A percentile compares a stretch with the other conserved stretches of the same genome.
phyloP scores from a whole-genome alignment of 495 filamentous ascomycete genomes.

The Penicillium manginii region DNA sequence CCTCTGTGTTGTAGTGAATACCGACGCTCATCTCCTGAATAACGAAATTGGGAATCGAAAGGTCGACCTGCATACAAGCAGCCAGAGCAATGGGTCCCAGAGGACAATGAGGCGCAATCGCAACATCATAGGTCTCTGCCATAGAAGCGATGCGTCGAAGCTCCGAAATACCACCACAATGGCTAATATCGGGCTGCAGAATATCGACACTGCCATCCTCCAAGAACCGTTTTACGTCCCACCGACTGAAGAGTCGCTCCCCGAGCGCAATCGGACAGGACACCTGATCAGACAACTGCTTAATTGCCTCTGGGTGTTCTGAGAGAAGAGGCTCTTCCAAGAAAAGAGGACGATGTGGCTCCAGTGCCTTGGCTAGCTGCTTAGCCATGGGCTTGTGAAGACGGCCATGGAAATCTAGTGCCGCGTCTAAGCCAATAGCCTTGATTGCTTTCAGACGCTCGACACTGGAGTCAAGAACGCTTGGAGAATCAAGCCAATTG shows the following conservation, averaged over 20 bases:
- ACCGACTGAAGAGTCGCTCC: constrained; percentile 73
- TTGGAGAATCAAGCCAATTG: constrained; percentile 77
- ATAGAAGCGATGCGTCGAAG: constrained; percentile 71
- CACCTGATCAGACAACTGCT: constrained; percentile 62
- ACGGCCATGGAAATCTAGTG: constrained; percentile 78
- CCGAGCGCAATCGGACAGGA: constrained; percentile 74
- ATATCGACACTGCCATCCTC: constrained; percentile 72
- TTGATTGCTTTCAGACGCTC: constrained; percentile 73
- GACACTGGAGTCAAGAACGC: constrained; percentile 63
- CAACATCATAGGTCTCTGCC: constrained; percentile 79
- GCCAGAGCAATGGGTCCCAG: constrained; percentile 77
- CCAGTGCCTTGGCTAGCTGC: constrained; percentile 71
- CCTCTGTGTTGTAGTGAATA: constrained; percentile 74
- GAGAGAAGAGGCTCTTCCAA: constrained; percentile 78
- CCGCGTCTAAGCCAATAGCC: constrained; percentile 69
- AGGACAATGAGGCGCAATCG: constrained; percentile 77
- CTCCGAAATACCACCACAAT: constrained; percentile 78
- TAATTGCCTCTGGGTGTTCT: constrained; percentile 73
- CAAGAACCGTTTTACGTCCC: constrained; percentile 76
- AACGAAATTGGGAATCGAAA: constrained; percentile 68
- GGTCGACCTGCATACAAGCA: constrained; percentile 70
- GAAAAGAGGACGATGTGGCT: constrained; percentile 75
- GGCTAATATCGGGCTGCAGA: constrained; percentile 76
- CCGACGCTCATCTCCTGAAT: constrained; percentile 84
- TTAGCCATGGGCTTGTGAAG: constrained; percentile 84